A percentile compares a stretch with the other conserved stretches of the same genome.
phyloP scores from a whole-genome alignment of 805 yeast species.

The Gaillardinia entomophila region DNA sequence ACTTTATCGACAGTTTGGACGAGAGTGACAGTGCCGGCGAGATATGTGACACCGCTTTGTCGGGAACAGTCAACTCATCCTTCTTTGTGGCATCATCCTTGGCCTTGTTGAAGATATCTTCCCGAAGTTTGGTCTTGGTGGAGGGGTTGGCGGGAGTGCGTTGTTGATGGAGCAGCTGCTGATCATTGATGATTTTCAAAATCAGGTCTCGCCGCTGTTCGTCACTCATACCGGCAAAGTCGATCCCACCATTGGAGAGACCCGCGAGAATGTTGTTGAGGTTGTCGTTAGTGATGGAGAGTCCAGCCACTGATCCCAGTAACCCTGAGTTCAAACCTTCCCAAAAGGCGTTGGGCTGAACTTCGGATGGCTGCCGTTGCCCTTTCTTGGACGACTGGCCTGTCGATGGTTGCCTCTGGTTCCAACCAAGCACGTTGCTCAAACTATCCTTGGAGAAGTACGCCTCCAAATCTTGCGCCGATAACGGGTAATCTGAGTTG shows the following conservation, averaged over 20 bases:
- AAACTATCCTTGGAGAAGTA: constrained; percentile 27
- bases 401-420: constrained; percentile 9
- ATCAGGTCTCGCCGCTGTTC: constrained; percentile 37
- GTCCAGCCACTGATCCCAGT: constrained; percentile 23
- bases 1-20: constrained; percentile 22
- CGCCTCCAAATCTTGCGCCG: constrained; percentile 25
- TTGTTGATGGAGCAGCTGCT: constrained; percentile 11
- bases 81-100: constrained; percentile 1
- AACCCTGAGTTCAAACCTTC: constrained; percentile 17
- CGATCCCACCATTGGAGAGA: constrained; percentile 31
- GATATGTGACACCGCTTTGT: constrained; percentile 9
- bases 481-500: constrained; percentile 9
- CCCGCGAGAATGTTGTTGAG: constrained; percentile 29
- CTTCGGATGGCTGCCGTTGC: constrained; percentile 5
- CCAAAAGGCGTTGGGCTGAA: constrained; percentile 11
- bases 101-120: constrained; percentile 31
- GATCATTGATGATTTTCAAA: constrained; percentile 31
- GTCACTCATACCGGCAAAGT: constrained; percentile 31
- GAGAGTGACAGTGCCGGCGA: constrained; percentile 35
- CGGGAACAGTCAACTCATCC: constrained; percentile 2
- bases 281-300: constrained; percentile 20
- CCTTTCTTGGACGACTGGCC: constrained; percentile 3
- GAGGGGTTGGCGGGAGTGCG: constrained; percentile 4
- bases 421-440: constrained; percentile 25
- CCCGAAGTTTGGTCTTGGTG: constrained; percentile 21